phyloP scores from a whole-genome alignment of 805 yeast genomes.

The Pichia sporocuriosa region DNA sequence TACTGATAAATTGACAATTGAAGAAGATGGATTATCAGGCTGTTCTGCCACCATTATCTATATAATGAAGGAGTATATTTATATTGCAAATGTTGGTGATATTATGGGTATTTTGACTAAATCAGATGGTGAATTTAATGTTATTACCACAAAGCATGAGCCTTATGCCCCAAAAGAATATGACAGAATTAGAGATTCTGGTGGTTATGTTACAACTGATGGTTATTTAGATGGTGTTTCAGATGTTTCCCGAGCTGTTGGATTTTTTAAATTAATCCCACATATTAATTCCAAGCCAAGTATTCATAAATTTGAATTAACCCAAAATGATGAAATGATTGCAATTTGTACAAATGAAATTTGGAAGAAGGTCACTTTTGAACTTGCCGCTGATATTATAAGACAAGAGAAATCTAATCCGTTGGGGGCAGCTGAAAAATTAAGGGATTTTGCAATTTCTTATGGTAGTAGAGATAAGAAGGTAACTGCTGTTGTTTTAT shows the following conservation, averaged over 20 bases:
- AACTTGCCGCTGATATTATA: slow-evolving; percentile 85
- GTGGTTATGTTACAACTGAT: slow-evolving; percentile 82
- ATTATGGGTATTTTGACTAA: slow-evolving; percentile 74
- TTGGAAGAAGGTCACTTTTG: slow-evolving; percentile 80
- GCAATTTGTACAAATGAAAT: slow-evolving; percentile 77
- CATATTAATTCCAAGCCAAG: slow-evolving; percentile 87
- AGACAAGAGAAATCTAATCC: slow-evolving; percentile 78
- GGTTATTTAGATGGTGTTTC: slow-evolving; percentile 81
- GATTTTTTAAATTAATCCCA: slow-evolving; percentile 78
- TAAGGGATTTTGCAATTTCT: slow-evolving; percentile 90
- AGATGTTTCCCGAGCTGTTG: slow-evolving; percentile 85
- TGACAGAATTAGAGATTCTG: slow-evolving; percentile 83
- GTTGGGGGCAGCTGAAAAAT: slow-evolving; percentile 83
- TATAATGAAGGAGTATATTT: slow-evolving; percentile 60
- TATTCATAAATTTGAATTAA: slow-evolving; percentile 51
- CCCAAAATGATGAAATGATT: slow-evolving; percentile 73
- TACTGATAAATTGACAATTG: slow-evolving; percentile 47
- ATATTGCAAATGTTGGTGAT: slow-evolving; percentile 89
- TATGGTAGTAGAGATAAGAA: slow-evolving; percentile 75
- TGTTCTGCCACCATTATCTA: slow-evolving; percentile 80
- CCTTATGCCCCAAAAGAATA: slow-evolving; percentile 75
- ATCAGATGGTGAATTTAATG: slow-evolving; percentile 72
- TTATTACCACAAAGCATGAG: slow-evolving; percentile 71
- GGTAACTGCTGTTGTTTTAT: slow-evolving; percentile 72
- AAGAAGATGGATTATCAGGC: slow-evolving; percentile 71